phyloP scores from a whole-genome alignment of 2,329 filamentous ascomycete genomes.

The Trematosphaeria pertusa region DNA sequence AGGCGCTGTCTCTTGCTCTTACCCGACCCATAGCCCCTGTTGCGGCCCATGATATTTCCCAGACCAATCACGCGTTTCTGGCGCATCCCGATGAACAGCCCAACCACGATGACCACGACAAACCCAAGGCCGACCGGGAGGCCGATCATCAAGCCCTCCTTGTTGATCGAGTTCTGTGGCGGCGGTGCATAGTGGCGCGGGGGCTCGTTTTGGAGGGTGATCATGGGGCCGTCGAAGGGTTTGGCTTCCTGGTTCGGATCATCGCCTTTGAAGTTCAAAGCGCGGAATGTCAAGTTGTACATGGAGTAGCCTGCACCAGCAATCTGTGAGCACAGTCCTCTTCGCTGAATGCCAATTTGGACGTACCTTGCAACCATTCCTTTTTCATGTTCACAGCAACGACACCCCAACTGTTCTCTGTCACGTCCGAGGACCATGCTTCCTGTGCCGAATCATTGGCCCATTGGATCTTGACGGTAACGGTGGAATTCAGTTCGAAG shows the following conservation, averaged over 20 bases:
- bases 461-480: slow-evolving; percentile 42
- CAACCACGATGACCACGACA: slow-evolving; percentile 45
- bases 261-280: slow-evolving; percentile 33
- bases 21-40: slow-evolving; percentile 46
- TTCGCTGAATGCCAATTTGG: not conserved
- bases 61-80: slow-evolving; percentile 48
- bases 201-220: slow-evolving; percentile 45
- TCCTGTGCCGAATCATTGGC: slow-evolving; percentile 40
- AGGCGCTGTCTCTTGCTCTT: slow-evolving; percentile 47
- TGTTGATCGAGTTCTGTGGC: slow-evolving; percentile 23
- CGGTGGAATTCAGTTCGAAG: slow-evolving; percentile 31
- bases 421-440: slow-evolving; percentile 46
- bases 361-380: slow-evolving; percentile 49
- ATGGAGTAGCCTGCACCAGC: slow-evolving; percentile 23
- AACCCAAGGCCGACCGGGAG: slow-evolving; percentile 50
- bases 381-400: slow-evolving; percentile 48
- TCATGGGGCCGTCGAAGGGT: slow-evolving; percentile 43
- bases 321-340: not conserved
- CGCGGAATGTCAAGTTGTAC: slow-evolving; percentile 49
- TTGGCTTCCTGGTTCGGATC: slow-evolving; percentile 30
- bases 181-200: slow-evolving; percentile 44
- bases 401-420: slow-evolving; percentile 49
- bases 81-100: slow-evolving; percentile 51
- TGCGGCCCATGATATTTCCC: slow-evolving; percentile 45
- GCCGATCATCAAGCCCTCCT: slow-evolving; percentile 50